phyloP scores from a whole-genome alignment of 106 monocot species.

The Acanthochlamys bracteata region DNA sequence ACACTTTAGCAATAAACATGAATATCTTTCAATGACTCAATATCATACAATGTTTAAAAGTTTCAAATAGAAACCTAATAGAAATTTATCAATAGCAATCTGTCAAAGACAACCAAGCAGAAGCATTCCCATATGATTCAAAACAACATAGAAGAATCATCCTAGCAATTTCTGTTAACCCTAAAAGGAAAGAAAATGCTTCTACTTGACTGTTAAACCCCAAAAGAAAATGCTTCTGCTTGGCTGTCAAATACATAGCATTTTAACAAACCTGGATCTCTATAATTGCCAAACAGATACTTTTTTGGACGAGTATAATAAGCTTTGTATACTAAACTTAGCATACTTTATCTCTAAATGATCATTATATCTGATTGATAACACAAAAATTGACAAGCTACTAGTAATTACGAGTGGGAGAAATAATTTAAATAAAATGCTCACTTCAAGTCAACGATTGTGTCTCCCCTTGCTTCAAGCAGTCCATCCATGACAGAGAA shows the following conservation, averaged over 20 bases:
- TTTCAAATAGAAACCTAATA: too few relatives aligned
- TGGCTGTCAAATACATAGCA: not conserved
- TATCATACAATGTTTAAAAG: too few relatives aligned
- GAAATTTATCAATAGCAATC: too few relatives aligned
- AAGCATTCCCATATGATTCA: too few relatives aligned
- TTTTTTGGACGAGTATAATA: not conserved
- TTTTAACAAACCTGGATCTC: not conserved
- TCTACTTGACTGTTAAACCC: too few relatives aligned
- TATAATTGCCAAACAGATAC: not conserved
- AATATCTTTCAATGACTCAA: too few relatives aligned
- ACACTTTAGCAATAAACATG: too few relatives aligned
- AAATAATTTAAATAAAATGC: not conserved
- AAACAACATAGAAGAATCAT: too few relatives aligned
- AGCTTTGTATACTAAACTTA: not conserved
- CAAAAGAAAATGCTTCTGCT: too few relatives aligned
- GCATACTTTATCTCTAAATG: not conserved
- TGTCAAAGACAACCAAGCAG: too few relatives aligned
- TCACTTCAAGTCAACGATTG: conserved; percentile 13
- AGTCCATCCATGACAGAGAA: conserved; percentile 39
- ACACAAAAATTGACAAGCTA: not conserved
- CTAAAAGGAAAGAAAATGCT: too few relatives aligned
- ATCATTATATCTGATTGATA: not conserved
- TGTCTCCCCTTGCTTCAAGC: conserved; percentile 13
- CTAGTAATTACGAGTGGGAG: not conserved
- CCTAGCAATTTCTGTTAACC: too few relatives aligned